phyloP scores from a whole-genome alignment of 2,329 filamentous ascomycete genomes.

The Amylocarpus encephaloides region DNA sequence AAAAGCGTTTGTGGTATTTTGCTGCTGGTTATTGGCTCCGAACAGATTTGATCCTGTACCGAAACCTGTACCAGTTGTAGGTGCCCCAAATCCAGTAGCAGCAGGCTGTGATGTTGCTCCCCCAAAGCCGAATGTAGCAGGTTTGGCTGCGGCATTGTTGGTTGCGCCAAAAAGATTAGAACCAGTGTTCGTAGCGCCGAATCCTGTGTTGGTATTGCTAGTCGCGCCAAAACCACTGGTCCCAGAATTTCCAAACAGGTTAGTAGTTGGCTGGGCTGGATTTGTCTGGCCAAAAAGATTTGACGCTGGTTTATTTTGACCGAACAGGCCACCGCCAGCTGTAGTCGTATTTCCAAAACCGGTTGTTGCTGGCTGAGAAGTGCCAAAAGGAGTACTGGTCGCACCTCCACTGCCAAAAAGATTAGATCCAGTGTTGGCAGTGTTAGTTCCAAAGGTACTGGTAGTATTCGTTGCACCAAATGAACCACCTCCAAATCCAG shows the following conservation, averaged over 20 bases:
- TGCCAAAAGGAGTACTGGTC: slow-evolving; percentile 40
- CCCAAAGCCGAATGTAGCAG: slow-evolving; percentile 16
- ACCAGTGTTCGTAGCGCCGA: slow-evolving; percentile 12
- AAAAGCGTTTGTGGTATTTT: background rate
- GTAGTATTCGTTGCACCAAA: slow-evolving; percentile 28
- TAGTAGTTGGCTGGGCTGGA: slow-evolving; percentile 7
- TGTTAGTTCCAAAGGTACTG: slow-evolving; percentile 24
- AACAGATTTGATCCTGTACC: background rate
- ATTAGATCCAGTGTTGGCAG: slow-evolving; percentile 29
- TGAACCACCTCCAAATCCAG: slow-evolving; percentile 31
- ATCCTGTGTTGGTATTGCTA: slow-evolving; percentile 6
- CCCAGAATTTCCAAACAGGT: background rate
- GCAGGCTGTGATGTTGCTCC: slow-evolving; percentile 2
- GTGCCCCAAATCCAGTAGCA: slow-evolving; percentile 16
- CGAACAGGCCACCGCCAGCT: slow-evolving; percentile 36
- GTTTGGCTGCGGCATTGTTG: slow-evolving; percentile 34
- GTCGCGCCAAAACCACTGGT: slow-evolving; percentile 35
- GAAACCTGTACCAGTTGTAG: slow-evolving; percentile 6
- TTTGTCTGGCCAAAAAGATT: slow-evolving; percentile 36
- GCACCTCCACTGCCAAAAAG: slow-evolving; percentile 36
- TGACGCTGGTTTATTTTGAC: slow-evolving; percentile 31
- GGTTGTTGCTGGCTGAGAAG: slow-evolving; percentile 35
- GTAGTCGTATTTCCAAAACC: slow-evolving; percentile 41
- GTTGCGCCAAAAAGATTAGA: background rate
- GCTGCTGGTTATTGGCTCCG: background rate